Evolutionary conservation across 2,329 filamentous ascomycete species (phyloP).

Genomic region (Aspergillus fijiensis): DNA sequence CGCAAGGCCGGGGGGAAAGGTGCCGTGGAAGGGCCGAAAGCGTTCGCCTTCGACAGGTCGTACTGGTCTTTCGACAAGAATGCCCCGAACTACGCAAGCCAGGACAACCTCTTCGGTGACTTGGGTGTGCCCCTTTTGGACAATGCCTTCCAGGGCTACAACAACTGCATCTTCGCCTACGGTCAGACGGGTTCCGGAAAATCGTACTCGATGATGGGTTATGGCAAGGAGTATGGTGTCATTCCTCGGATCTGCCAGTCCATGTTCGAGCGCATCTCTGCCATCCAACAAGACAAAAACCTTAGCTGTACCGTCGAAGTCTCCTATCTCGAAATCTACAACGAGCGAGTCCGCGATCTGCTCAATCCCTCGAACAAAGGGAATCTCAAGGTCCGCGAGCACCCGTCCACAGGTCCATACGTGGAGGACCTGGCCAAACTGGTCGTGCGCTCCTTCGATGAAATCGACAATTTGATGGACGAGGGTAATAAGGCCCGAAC

Average conservation of each 20-base stretch:
- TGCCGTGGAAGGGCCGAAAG: conserved; percentile 68
- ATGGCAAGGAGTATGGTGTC: conserved; percentile 91
- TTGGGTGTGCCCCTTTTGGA: conserved; percentile 87
- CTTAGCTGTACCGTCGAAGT: conserved; percentile 92
- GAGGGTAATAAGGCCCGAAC: conserved; percentile 98
- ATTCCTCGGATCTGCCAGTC: conserved; percentile 96
- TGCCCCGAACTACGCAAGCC: conserved; percentile 80
- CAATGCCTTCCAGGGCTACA: conserved; percentile 97
- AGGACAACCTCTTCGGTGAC: conserved; percentile 84
- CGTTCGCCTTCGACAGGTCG: conserved; percentile 93
- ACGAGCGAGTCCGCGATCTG: conserved; percentile 92
- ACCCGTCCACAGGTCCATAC: conserved; percentile 95
- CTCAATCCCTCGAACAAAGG: conserved; percentile 94
- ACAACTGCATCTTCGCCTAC: conserved; percentile 99
- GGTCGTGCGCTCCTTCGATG: conserved; percentile 86
- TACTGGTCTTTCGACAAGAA: conserved; percentile 96
- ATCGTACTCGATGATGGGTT: conserved; percentile 99
- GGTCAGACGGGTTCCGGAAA: conserved; percentile 98
- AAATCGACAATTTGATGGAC: conserved; percentile 98
- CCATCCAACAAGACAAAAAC: conserved; percentile 70
- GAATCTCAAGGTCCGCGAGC: conserved; percentile 94
- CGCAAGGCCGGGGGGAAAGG: conserved; percentile 59
- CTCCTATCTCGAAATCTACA: conserved; percentile 98
- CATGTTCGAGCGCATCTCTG: conserved; percentile 86
- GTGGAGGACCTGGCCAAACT: conserved; percentile 97